Evolutionary conservation across 2,329 filamentous ascomycete species (phyloP).

Genomic region (Claviceps arundinis): DNA sequence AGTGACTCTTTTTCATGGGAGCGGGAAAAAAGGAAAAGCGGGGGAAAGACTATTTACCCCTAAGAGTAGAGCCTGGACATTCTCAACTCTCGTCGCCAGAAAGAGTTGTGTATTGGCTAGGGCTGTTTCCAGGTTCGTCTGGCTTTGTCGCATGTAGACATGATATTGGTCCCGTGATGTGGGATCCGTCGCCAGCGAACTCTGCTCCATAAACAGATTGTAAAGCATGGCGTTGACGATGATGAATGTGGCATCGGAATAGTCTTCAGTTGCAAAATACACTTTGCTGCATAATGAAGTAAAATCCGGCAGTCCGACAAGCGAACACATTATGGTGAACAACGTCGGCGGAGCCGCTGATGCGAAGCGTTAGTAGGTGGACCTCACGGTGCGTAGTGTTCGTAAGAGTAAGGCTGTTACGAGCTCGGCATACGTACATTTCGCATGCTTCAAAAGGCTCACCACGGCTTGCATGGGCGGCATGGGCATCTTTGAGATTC

Average conservation of each 20-base stretch:
- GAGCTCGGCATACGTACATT: slow-evolving; percentile 18
- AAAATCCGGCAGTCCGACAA: slow-evolving; percentile 36
- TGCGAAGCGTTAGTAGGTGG: neutral
- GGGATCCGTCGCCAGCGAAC: slow-evolving; percentile 21
- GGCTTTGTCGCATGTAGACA: slow-evolving; percentile 26
- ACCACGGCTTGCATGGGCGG: slow-evolving; percentile 39
- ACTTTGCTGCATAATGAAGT: slow-evolving; percentile 33
- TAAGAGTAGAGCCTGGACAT: slow-evolving; percentile 44
- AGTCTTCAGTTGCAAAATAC: slow-evolving; percentile 39
- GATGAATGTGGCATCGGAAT: slow-evolving; percentile 36
- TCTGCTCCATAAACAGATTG: slow-evolving; percentile 35
- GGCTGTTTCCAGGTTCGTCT: slow-evolving; percentile 36
- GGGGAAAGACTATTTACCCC: slow-evolving; percentile 28
- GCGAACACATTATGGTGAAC: slow-evolving; percentile 36
- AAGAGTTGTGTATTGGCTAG: slow-evolving; percentile 41
- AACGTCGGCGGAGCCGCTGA: slow-evolving; percentile 32
- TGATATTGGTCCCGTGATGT: slow-evolving; percentile 22
- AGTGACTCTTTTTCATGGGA: neutral
- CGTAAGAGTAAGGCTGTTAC: neutral
- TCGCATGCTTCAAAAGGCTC: slow-evolving; percentile 33
- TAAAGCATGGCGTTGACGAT: slow-evolving; percentile 36
- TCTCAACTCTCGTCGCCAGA: slow-evolving; percentile 39
- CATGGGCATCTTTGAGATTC: slow-evolving; percentile 38
- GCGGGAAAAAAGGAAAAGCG: neutral
- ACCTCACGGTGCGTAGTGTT: neutral